phyloP scores from a whole-genome alignment of 2,329 filamentous ascomycete genomes.

The Bipolaris victoriae region DNA sequence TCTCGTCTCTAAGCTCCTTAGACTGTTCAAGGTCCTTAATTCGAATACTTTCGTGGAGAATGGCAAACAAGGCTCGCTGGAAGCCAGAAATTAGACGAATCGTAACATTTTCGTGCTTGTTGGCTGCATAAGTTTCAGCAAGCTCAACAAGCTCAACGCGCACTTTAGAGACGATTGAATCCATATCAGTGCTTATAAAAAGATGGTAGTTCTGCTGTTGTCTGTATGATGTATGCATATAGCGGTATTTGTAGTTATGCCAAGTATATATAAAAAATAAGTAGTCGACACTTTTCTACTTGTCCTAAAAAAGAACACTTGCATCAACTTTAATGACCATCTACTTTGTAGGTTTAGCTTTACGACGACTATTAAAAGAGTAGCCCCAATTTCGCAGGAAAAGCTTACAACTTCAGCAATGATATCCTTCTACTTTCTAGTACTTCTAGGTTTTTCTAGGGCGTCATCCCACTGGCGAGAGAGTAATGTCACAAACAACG shows the following conservation, averaged over 20 bases:
- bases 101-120: slow-evolving; percentile 4
- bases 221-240: slow-evolving; percentile 2
- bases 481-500: background rate
- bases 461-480: background rate
- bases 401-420: slow-evolving; percentile 1
- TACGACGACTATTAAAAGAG: slow-evolving; percentile 10
- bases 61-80: slow-evolving; percentile 2
- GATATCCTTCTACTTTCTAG: slow-evolving; percentile 8
- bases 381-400: background rate
- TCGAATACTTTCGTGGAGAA: slow-evolving; percentile 5
- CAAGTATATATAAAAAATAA: slow-evolving; percentile 1
- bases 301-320: slow-evolving; percentile 1
- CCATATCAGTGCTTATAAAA: slow-evolving; percentile 5
- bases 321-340: slow-evolving; percentile 9
- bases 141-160: slow-evolving; percentile 1
- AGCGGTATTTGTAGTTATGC: slow-evolving; percentile 4
- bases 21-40: slow-evolving; percentile 9
- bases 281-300: slow-evolving; percentile 4
- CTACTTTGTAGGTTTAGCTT: slow-evolving; percentile 9
- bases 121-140: background rate
- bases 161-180: slow-evolving; percentile 7
- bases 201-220: background rate
- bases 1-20: slow-evolving; percentile 4
- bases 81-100: slow-evolving; percentile 9
- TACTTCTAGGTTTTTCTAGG: slow-evolving; percentile 5